A percentile compares a stretch with the other conserved stretches of the same genome.
Conservation (phyloP, 768 basidiomycete species). For the Fibroporia radiculosa region DNA sequence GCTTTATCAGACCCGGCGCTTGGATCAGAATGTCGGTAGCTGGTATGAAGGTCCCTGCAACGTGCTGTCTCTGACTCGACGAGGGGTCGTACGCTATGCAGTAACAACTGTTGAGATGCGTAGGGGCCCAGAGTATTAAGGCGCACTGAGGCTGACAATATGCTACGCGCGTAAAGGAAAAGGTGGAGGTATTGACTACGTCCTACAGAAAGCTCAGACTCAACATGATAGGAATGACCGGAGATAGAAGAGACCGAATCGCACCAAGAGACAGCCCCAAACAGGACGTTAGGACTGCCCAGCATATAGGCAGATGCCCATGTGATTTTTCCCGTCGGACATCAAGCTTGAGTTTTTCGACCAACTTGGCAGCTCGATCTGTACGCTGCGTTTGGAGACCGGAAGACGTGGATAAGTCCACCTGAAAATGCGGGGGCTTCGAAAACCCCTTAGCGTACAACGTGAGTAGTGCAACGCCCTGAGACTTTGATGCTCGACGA, state of each 20-base stretch:
- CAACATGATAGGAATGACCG: neutral
- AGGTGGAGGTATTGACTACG: slow-evolving; percentile 82
- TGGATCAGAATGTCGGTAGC: slow-evolving; percentile 15
- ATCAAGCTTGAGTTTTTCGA: slow-evolving; percentile 63
- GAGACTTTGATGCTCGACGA: slow-evolving; percentile 78
- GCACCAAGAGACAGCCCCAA: slow-evolving; percentile 68
- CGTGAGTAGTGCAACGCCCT: slow-evolving; percentile 89
- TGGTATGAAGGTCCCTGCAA: slow-evolving; percentile 44
- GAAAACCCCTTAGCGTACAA: slow-evolving; percentile 81
- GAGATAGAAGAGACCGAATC: slow-evolving; percentile 7
- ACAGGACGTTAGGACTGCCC: slow-evolving; percentile 78
- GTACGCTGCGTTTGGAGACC: too few species aligned
- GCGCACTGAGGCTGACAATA: slow-evolving; percentile 88
- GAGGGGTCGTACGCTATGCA: slow-evolving; percentile 63
- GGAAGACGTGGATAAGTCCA: slow-evolving; percentile 1
- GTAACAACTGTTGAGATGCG: slow-evolving; percentile 77
- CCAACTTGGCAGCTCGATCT: slow-evolving; percentile 26
- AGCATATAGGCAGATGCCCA: slow-evolving; percentile 88
- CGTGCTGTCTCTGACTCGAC: slow-evolving; percentile 46
- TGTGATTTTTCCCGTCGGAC: slow-evolving; percentile 56
- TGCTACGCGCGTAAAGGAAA: slow-evolving; percentile 84
- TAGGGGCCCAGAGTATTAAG: slow-evolving; percentile 93
- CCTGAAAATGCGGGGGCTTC: slow-evolving; percentile 29
- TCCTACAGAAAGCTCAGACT: slow-evolving; percentile 35
- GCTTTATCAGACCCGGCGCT: slow-evolving; percentile 8